Evolutionary conservation across 148 eudicot genomes (phyloP).

Genomic region (Rhododendron kiyosumense): DNA sequence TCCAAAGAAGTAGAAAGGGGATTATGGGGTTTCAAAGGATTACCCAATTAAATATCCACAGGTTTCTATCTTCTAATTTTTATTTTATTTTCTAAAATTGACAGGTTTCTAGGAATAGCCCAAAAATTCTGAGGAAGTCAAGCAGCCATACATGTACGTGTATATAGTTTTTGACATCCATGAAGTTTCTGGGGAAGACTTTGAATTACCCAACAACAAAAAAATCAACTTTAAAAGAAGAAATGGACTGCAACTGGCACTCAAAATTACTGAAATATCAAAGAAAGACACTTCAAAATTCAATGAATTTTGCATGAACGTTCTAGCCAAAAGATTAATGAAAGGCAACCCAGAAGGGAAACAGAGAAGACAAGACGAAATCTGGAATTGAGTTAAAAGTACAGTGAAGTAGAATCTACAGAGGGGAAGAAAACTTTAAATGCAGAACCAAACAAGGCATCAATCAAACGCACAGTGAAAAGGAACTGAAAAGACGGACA

Average conservation of each 20-base stretch:
- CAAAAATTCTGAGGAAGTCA: background rate
- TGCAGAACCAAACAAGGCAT: background rate
- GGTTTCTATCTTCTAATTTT: background rate
- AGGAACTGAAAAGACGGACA: conserved; percentile 3
- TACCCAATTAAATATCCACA: background rate
- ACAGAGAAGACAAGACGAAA: background rate
- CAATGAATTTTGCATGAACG: background rate
- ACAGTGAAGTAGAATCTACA: background rate
- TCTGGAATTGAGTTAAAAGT: background rate
- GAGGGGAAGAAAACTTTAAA: background rate
- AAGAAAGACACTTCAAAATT: background rate
- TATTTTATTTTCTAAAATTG: too few species aligned
- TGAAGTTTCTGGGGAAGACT: background rate
- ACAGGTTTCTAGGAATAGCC: background rate
- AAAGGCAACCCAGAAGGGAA: background rate
- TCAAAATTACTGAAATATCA: background rate
- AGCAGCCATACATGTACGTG: background rate
- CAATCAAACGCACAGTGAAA: background rate
- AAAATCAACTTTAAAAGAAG: background rate
- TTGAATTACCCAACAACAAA: background rate
- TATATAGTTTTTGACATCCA: background rate
- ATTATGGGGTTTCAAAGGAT: background rate
- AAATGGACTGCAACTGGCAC: background rate
- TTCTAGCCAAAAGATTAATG: background rate
- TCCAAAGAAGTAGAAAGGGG: background rate